These are phyloP conservation scores for Drechslerella dactyloides DNA, from an alignment of 2,329 filamentous ascomycete genomes.

Conservation along the genomic window DNA sequence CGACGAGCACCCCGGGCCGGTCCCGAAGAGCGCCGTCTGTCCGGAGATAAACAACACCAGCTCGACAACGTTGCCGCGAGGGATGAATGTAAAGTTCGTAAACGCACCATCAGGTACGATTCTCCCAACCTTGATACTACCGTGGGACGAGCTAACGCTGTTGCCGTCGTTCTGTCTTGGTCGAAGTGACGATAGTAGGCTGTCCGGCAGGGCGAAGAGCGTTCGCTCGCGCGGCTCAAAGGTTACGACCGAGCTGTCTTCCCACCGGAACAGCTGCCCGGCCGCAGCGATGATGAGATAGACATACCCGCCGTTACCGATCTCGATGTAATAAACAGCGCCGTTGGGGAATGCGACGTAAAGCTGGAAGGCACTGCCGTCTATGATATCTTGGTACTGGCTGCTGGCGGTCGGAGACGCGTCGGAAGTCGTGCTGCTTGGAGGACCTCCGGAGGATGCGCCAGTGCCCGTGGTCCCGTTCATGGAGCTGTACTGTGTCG, in stretches of 20 bases:
- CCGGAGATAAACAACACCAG: constrained; percentile 7
- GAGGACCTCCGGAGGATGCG: too few species aligned
- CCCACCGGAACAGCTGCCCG: constrained; percentile 15
- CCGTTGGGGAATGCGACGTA: constrained; percentile 11
- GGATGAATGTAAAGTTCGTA: constrained; percentile 23
- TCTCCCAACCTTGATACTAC: constrained; percentile 4
- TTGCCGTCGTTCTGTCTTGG: not conserved
- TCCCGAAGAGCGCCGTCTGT: constrained; percentile 9
- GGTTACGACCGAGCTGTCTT: not conserved
- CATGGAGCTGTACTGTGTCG: not conserved
- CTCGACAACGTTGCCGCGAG: not conserved
- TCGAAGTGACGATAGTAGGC: not conserved
- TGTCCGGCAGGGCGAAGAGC: constrained; percentile 8
- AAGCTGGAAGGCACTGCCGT: constrained; percentile 14
- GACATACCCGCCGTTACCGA: constrained; percentile 9
- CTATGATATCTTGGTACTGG: constrained; percentile 9
- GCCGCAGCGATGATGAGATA: constrained; percentile 8
- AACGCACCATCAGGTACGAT: constrained; percentile 12
- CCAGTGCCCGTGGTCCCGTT: not conserved
- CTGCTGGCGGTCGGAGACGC: constrained; percentile 4
- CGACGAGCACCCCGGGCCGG: constrained; percentile 5
- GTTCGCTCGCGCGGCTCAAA: not conserved
- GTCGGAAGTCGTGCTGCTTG: not conserved
- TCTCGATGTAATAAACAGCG: constrained; percentile 5
- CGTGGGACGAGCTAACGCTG: constrained; percentile 11